Evolutionary conservation across 352 stramenopile species (phyloP), one percentile per base, ranked within the genome.

Genomic region (Blastocystis hominis): DNA sequence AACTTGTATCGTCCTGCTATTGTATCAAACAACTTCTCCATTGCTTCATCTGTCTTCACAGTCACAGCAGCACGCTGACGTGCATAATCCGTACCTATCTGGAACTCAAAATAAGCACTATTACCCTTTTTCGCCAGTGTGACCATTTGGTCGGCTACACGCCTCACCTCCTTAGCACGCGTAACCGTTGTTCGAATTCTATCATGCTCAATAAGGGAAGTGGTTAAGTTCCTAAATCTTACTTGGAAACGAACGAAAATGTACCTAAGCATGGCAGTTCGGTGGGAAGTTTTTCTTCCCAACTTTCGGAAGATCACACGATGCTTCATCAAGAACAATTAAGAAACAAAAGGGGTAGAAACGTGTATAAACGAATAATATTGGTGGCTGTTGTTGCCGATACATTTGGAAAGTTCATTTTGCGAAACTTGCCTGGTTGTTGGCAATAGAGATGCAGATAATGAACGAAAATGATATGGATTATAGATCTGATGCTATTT

Each of bases 121-220:
- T 6, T 44, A 79, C 91, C 92, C 89, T 95, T 88, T 92, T 96
- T 96, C 80, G 92, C 93, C 79, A 94, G 88, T 36, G 92, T 95
- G 75, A 97, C 92, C 53, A 97, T 92, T 89, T 95, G 89, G 38
- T 97, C 93, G 6, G 93, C 93, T 46, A 95, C 86, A 36, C 93
- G 92, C 68, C 93, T 91, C 86, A 97, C 88, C 89, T 97, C 94
- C 90, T 96, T 96, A 72, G 94, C 93, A 89, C 95, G 95, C 24
- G 93, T 92, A 44, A 95, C 89, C 75, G 94, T 97, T 88, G 93
- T 97, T 87, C 90, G 92, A 87, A 97, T 96, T 84, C 94, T 91
- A 88, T 97, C 93, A 88, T 96, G 93, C 89, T 95, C 91, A 78
- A 97, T 91, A 66, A 97, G 92, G 89, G 94, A 93, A 88, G 93